Conservation (phyloP, 192 early-diverging fungal species). For the Backusella australiensis region DNA sequence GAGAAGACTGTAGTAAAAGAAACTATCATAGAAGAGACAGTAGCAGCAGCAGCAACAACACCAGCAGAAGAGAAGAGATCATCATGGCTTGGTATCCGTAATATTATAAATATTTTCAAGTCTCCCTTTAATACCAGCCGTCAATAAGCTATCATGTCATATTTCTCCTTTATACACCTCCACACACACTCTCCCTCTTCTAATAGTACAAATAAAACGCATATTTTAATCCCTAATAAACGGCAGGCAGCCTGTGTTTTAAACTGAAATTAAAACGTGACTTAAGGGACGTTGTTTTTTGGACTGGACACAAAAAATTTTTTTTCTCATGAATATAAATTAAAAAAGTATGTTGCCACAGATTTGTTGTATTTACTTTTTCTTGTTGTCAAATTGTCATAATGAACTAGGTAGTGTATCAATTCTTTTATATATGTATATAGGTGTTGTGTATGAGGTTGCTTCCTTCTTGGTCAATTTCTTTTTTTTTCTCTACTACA, state of each 20-base stretch:
- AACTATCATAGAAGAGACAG: background rate
- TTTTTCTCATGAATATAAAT: background rate
- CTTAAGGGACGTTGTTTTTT: constrained; percentile 4
- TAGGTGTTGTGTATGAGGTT: background rate
- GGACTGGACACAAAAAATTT: background rate
- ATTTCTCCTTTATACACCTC: no score
- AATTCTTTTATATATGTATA: background rate
- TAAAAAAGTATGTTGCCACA: background rate
- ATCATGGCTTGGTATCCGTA: constrained; percentile 1
- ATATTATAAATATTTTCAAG: background rate
- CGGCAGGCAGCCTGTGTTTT: background rate
- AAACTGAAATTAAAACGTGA: constrained; percentile 5
- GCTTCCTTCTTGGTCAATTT: background rate
- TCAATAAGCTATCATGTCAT: background rate
- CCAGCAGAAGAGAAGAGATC: background rate
- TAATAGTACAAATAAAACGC: background rate
- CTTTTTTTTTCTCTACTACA: background rate
- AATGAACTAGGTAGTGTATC: background rate
- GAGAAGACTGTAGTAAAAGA: background rate
- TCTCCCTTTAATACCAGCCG: background rate
- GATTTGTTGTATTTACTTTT: background rate
- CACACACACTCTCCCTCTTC: background rate
- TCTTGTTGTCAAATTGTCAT: background rate
- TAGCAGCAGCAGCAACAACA: background rate
- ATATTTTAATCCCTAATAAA: background rate